phyloP scores from a whole-genome alignment of 768 basidiomycete genomes.

The Sistotremastrum niveocremeum region DNA sequence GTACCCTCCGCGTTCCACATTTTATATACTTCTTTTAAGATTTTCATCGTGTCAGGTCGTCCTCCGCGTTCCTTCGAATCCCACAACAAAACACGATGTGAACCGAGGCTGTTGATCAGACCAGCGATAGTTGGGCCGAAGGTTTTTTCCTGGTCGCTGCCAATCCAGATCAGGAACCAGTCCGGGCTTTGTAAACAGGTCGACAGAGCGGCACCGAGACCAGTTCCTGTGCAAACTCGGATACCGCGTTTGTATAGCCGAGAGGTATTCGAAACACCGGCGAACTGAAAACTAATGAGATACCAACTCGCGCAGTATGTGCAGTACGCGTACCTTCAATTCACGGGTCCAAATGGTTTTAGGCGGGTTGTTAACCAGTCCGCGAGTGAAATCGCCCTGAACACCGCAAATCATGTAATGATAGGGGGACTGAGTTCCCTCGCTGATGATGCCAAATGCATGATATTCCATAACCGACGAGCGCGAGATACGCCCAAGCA shows the following conservation, averaged over 20 bases:
- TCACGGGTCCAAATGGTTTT: constrained; percentile 29
- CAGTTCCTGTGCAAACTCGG: constrained; percentile 32
- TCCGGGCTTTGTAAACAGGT: constrained; percentile 25
- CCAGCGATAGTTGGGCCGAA: constrained; percentile 29
- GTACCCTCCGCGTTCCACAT: constrained; percentile 24
- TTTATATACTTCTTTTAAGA: constrained; percentile 23
- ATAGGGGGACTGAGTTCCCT: constrained; percentile 26
- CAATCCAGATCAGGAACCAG: constrained; percentile 29
- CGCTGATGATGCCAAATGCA: constrained; percentile 18
- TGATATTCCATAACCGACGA: constrained; percentile 25
- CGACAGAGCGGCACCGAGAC: constrained; percentile 30
- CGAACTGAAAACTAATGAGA: constrained; percentile 17
- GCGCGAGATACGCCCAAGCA: constrained; percentile 27
- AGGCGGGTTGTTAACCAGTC: constrained; percentile 28
- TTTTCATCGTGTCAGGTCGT: constrained; percentile 25
- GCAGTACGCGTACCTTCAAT: constrained; percentile 20
- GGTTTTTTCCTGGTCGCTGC: constrained; percentile 31
- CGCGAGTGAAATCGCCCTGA: constrained; percentile 31
- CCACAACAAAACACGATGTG: constrained; percentile 27
- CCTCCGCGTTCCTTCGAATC: constrained; percentile 27
- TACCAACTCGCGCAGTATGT: not conserved
- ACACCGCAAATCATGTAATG: constrained; percentile 33
- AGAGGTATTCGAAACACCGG: constrained; percentile 31
- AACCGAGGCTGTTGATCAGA: constrained; percentile 26
- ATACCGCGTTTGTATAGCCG: constrained; percentile 30